Base-by-base conservation (phyloP, 352 stramenopile genomes). In the Globisporangium okanoganense region DNA sequence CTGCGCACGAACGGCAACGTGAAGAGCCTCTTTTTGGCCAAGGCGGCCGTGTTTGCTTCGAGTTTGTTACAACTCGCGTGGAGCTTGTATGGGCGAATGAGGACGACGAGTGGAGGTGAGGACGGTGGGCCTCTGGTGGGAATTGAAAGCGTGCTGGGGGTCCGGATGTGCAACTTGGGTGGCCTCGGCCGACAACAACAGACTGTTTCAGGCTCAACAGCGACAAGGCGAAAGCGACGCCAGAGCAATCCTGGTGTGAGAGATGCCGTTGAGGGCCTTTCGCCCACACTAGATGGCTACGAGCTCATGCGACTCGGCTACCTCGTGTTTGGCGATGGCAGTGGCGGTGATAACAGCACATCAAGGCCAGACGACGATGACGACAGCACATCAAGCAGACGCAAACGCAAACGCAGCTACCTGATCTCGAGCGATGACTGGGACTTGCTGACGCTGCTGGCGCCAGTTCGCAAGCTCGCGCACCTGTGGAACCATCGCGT, bases 351-450 rank as follows among this genome's bases (percentile, higher is more conserved):
- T 3, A 16, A 22, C 18, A 22, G 3, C n/a, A 35, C 2, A 24
- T 20, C 12, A 33, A 20, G 29, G 29, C 29, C 3, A 33, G 29
- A 33, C 3, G 29, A 6, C 6, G 29, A 6, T 6, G 29, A 8
- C 24, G 24, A 6, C 24, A 33, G 5, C 64, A 51, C 9, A n/a
- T 9, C 22, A 35, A 33, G 1, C 20, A 50, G 20, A 50, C 3
- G 35, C 35, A 41, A 36, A 36, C 31, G 31, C 31, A 24, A 6
- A 33, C 29, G 2, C 22, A 52, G 47, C 47, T 45, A 65, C 53
- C 41, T 60, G 25, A 61, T 79, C 12, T 61, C 60, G 5, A 47
- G 72, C 16, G 55, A 72, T 2, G 48, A 50, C 38, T 58, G 53
- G 53, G 27, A 49, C 8, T 22, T 25, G 36, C 41, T 49, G 3